These are phyloP conservation scores for Brassica juncea DNA, from an alignment of 345 rosid genomes.

Conservation along the genomic window DNA sequence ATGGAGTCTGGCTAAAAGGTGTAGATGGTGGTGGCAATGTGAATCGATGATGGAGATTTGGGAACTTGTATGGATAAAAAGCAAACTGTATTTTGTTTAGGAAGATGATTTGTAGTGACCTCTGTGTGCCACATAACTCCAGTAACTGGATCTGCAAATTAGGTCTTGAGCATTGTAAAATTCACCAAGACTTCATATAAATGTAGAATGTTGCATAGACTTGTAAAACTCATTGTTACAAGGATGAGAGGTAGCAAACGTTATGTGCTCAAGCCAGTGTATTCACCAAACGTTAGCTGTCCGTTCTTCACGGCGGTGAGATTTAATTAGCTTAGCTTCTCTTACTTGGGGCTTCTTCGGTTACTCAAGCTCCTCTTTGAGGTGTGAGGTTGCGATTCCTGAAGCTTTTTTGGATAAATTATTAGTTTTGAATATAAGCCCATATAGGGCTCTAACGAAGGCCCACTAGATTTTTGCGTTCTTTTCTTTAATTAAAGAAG, in stretches of 20 bases:
- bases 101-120: slow-evolving; percentile 23
- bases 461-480: background rate
- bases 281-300: too few relatives aligned
- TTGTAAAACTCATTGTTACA: too few relatives aligned
- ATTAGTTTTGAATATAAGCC: background rate
- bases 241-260: too few relatives aligned
- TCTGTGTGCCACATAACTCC: slow-evolving; percentile 24
- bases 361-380: too few relatives aligned
- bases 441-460: background rate
- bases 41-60: slow-evolving; percentile 22
- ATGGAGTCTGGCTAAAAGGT: slow-evolving; percentile 28
- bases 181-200: slow-evolving; percentile 27
- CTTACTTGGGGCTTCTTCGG: too few relatives aligned
- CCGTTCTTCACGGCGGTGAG: too few relatives aligned
- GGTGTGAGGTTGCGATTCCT: too few relatives aligned
- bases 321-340: too few relatives aligned
- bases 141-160: slow-evolving; percentile 24
- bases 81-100: slow-evolving; percentile 32
- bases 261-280: too few relatives aligned
- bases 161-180: slow-evolving; percentile 37
- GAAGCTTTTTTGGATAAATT: too few relatives aligned
- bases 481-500: background rate
- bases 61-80: slow-evolving; percentile 22
- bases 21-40: slow-evolving; percentile 30
- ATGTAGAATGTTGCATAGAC: slow-evolving; percentile 33